Conservation (phyloP, 345 rosid species). For the Populus davidiana region DNA sequence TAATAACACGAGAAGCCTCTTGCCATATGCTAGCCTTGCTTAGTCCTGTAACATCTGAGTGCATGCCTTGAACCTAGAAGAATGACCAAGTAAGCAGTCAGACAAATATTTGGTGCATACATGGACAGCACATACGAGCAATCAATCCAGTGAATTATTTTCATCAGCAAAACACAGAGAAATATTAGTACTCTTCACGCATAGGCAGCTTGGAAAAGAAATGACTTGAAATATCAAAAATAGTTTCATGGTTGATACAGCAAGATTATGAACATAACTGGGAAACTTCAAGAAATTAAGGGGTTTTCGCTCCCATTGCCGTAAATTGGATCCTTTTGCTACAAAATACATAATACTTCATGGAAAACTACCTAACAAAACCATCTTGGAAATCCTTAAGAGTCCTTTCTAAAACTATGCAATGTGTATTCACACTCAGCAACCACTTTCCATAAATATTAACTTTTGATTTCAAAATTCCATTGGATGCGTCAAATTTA, state of each 20-base stretch:
- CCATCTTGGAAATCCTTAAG: background rate
- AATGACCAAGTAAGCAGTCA: background rate
- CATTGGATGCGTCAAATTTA: background rate
- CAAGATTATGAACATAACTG: too few relatives aligned
- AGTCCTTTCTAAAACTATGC: background rate
- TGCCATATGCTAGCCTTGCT: constrained; percentile 63
- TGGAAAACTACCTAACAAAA: background rate
- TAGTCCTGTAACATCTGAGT: constrained; percentile 60
- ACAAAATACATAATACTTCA: background rate
- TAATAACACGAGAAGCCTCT: constrained; percentile 76
- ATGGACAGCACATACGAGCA: background rate
- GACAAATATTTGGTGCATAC: background rate
- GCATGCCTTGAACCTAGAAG: constrained; percentile 95
- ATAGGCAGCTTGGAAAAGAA: too few relatives aligned
- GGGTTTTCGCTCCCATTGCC: too few relatives aligned
- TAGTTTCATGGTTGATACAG: too few relatives aligned
- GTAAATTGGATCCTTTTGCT: background rate
- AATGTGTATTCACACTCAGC: too few relatives aligned
- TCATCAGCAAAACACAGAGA: background rate
- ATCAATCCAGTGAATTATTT: background rate
- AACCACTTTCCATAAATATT: too few relatives aligned
- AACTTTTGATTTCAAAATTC: background rate
- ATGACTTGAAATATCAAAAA: too few relatives aligned
- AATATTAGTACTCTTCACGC: background rate
- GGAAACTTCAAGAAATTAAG: too few relatives aligned